Conservation (phyloP, 148 eudicot species). For the Rhododendron ovatum region DNA sequence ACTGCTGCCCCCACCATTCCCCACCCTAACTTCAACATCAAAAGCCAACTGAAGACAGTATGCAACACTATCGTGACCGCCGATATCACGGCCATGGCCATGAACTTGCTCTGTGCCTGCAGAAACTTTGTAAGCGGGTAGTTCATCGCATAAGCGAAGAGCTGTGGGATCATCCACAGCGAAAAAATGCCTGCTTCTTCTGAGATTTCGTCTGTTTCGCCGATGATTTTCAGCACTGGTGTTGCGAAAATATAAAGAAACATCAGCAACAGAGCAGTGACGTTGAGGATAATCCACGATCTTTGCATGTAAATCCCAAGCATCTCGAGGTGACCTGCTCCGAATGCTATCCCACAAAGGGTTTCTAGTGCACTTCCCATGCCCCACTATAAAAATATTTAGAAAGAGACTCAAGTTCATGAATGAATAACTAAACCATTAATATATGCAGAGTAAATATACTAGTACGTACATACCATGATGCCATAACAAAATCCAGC, state of each 20-base stretch:
- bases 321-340: constrained; percentile 21
- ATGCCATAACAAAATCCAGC: constrained; percentile 21
- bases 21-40: constrained; percentile 39
- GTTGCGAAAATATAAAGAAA: constrained; percentile 18
- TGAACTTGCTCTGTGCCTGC: constrained; percentile 38
- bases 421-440: neutral
- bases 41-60: constrained; percentile 50
- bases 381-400: constrained; percentile 11
- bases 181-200: constrained; percentile 23
- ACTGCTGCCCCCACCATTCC: constrained; percentile 53
- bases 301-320: constrained; percentile 32
- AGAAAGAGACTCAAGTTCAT: neutral
- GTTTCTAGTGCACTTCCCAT: constrained; percentile 39
- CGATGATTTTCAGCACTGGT: constrained; percentile 15
- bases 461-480: constrained; percentile 13
- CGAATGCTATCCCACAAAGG: constrained; percentile 27
- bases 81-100: constrained; percentile 31
- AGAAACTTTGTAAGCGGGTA: constrained; percentile 33
- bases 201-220: constrained; percentile 24
- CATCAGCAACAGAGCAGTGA: constrained; percentile 5
- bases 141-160: constrained; percentile 28
- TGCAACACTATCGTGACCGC: constrained; percentile 37
- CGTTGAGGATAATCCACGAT: constrained; percentile 25
- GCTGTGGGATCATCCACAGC: constrained; percentile 34
- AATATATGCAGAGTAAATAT: neutral